These are phyloP conservation scores for Suhomyces wounanorum DNA, from an alignment of 1,139 yeast species.

Conservation along the genomic window DNA sequence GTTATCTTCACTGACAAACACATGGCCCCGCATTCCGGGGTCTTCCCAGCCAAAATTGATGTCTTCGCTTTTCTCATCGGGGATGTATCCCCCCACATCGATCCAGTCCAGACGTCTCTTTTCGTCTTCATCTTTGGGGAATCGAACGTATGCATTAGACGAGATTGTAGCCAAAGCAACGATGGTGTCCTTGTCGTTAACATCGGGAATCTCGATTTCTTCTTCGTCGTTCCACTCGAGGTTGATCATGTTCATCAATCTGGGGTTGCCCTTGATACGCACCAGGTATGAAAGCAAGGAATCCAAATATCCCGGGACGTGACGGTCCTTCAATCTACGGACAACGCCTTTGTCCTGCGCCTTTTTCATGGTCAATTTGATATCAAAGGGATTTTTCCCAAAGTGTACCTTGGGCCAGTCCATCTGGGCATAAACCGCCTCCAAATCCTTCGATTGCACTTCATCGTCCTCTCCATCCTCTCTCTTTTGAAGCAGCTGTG, in stretches of 20 bases:
- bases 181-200: constrained; percentile 71
- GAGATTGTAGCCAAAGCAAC: constrained; percentile 81
- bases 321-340: constrained; percentile 56
- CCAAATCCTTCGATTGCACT: constrained; percentile 22
- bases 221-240: constrained; percentile 57
- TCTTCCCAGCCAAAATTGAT: constrained; percentile 81
- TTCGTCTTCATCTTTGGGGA: constrained; percentile 66
- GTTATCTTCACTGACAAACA: constrained; percentile 68
- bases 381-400: constrained; percentile 47
- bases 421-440: constrained; percentile 26
- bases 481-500: constrained; percentile 8
- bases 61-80: constrained; percentile 36
- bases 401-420: constrained; percentile 45
- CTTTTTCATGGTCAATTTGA: constrained; percentile 31
- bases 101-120: constrained; percentile 71
- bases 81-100: constrained; percentile 68
- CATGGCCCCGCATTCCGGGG: constrained; percentile 86
- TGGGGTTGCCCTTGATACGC: constrained; percentile 44
- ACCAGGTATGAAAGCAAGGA: constrained; percentile 63
- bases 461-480: constrained; percentile 3
- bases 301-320: constrained; percentile 64
- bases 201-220: constrained; percentile 64
- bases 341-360: constrained; percentile 26
- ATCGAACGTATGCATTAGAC: constrained; percentile 84
- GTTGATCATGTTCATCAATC: constrained; percentile 39